phyloP scores from a whole-genome alignment of 2,329 filamentous ascomycete species.

The Nemania serpens region DNA sequence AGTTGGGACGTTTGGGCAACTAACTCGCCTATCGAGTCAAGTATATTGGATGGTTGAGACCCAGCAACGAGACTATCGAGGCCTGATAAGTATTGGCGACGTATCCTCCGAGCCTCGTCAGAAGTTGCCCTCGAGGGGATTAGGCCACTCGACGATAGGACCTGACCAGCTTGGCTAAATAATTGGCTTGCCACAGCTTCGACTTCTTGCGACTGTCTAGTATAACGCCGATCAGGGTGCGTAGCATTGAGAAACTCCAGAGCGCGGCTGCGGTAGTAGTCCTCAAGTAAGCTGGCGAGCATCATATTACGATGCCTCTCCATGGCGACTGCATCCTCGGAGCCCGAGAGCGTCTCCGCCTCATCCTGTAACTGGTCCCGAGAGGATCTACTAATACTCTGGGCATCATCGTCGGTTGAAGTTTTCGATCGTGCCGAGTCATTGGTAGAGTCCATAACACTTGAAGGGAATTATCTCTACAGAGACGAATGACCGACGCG shows the following conservation, averaged over 20 bases:
- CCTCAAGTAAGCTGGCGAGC: constrained; percentile 41
- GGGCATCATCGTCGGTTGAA: constrained; percentile 28
- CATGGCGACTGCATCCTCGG: constrained; percentile 27
- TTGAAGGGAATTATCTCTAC: neutral
- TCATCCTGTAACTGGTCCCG: constrained; percentile 7
- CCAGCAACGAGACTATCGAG: constrained; percentile 36
- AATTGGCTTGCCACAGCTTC: constrained; percentile 34
- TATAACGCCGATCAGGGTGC: constrained; percentile 33
- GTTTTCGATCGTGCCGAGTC: constrained; percentile 15
- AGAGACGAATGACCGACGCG: neutral
- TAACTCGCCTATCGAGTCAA: constrained; percentile 34
- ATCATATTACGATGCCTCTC: constrained; percentile 42
- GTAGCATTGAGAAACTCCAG: constrained; percentile 38
- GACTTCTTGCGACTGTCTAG: constrained; percentile 38
- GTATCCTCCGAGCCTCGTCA: constrained; percentile 27
- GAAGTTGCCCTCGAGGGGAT: constrained; percentile 28
- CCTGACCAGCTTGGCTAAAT: constrained; percentile 34
- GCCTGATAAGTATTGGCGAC: constrained; percentile 38
- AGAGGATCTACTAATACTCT: constrained; percentile 28
- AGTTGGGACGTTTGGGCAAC: constrained; percentile 32
- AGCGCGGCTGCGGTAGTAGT: constrained; percentile 38
- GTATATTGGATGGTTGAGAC: constrained; percentile 24
- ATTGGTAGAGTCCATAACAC: constrained; percentile 28
- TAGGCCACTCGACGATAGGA: constrained; percentile 31
- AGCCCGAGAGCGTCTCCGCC: constrained; percentile 19